phyloP scores from a whole-genome alignment of 768 basidiomycete genomes.

The Boletus bicolor region DNA sequence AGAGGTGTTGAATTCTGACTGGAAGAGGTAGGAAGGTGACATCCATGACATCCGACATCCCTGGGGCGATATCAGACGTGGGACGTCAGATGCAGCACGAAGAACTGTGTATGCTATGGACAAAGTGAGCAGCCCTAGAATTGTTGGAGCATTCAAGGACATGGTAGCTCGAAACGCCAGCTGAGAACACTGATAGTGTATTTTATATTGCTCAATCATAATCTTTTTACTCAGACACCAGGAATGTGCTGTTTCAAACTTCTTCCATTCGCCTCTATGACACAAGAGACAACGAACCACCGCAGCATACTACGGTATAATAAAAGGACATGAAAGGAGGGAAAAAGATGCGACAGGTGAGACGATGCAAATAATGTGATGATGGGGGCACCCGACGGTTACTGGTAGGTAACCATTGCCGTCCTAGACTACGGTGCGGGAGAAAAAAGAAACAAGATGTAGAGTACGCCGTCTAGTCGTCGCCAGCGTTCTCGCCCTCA shows the following conservation, averaged over 20 bases:
- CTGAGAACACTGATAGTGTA: not conserved
- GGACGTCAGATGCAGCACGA: slow-evolving; percentile 42
- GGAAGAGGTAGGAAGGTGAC: slow-evolving; percentile 84
- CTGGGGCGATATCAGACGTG: slow-evolving; percentile 66
- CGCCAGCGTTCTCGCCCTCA: slow-evolving; percentile 59
- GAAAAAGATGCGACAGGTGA: slow-evolving; percentile 32
- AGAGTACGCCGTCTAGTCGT: slow-evolving; percentile 49
- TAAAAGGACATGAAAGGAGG: slow-evolving; percentile 30
- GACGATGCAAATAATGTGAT: slow-evolving; percentile 33
- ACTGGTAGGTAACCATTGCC: slow-evolving; percentile 10
- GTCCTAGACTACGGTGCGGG: slow-evolving; percentile 16
- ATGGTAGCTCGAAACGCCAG: not conserved
- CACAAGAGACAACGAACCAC: slow-evolving; percentile 31
- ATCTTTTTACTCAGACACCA: not conserved
- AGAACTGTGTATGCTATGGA: slow-evolving; percentile 40
- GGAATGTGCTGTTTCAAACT: slow-evolving; percentile 20
- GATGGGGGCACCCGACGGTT: slow-evolving; percentile 15
- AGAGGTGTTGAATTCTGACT: slow-evolving; percentile 59
- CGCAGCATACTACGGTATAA: slow-evolving; percentile 36
- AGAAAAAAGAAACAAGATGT: slow-evolving; percentile 10
- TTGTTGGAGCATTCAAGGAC: slow-evolving; percentile 8
- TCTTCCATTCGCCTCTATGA: slow-evolving; percentile 34
- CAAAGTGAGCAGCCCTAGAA: slow-evolving; percentile 35
- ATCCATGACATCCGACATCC: slow-evolving; percentile 97
- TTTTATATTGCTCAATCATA: not conserved